phyloP scores from a whole-genome alignment of 2,329 filamentous ascomycete species.

The Calonectria ilicicola region DNA sequence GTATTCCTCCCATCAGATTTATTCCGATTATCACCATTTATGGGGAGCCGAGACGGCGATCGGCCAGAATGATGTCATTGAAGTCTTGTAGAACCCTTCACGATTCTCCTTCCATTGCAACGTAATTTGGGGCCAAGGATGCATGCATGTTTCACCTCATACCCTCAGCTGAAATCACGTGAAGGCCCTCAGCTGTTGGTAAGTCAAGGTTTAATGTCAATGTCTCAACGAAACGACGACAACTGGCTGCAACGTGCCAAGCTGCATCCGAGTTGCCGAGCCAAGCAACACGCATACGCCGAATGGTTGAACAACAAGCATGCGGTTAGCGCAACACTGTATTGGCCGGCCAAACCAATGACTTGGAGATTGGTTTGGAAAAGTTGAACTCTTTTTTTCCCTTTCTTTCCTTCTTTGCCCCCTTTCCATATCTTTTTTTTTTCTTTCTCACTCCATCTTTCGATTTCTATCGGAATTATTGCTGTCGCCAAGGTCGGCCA shows the following conservation, averaged over 20 bases:
- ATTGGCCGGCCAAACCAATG: not conserved
- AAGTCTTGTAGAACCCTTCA: slow-evolving; percentile 9
- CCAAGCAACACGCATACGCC: not conserved
- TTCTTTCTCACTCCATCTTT: not conserved
- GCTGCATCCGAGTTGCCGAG: not conserved
- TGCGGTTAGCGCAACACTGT: not conserved
- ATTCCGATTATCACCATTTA: not conserved
- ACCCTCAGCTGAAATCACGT: not conserved
- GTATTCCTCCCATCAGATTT: not conserved
- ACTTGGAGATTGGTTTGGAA: too few species aligned
- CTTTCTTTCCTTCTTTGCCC: not conserved
- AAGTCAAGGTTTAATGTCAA: not conserved
- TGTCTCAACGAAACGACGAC: not conserved
- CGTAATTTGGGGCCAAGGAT: not conserved
- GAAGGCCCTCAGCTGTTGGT: not conserved
- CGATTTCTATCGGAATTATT: not conserved
- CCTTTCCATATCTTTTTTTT: too few species aligned
- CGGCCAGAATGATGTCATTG: not conserved
- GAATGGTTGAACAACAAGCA: not conserved
- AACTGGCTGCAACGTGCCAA: not conserved
- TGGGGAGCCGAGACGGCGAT: not conserved
- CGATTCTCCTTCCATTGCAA: not conserved
- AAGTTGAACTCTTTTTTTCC: not conserved
- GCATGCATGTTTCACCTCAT: not conserved
- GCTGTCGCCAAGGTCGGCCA: not conserved